Evolutionary conservation across 2,329 filamentous ascomycete genomes (phyloP).

Genomic region (Aspergillus aculeatus): DNA sequence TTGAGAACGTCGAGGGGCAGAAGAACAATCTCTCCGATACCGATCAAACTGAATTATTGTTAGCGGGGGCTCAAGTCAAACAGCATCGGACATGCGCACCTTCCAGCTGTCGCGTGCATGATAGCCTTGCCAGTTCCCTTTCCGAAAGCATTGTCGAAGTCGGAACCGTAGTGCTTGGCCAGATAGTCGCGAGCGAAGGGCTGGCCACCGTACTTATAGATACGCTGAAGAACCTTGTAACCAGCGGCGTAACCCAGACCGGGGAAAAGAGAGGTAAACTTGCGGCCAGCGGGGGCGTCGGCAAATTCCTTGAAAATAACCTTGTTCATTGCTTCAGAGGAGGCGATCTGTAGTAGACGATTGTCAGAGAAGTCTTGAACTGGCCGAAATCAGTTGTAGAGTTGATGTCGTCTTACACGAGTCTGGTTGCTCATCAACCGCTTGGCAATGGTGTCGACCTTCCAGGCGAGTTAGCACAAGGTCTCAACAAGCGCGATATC

Average conservation of each 20-base stretch:
- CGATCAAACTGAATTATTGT: constrained; percentile 66
- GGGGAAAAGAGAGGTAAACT: constrained; percentile 95
- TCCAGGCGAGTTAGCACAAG: constrained; percentile 24
- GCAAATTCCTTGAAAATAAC: constrained; percentile 95
- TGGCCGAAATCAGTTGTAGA: background rate
- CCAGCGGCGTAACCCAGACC: constrained; percentile 95
- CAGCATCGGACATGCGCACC: constrained; percentile 48
- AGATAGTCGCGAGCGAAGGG: constrained; percentile 92
- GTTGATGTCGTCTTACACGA: constrained; percentile 51
- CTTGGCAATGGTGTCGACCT: constrained; percentile 98
- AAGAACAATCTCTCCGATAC: constrained; percentile 94
- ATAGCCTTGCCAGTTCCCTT: constrained; percentile 98
- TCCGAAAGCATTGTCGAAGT: constrained; percentile 87
- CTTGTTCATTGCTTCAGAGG: constrained; percentile 68
- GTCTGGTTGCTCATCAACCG: constrained; percentile 98
- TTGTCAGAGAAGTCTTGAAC: constrained; percentile 2
- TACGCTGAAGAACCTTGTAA: constrained; percentile 94
- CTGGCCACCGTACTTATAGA: constrained; percentile 99
- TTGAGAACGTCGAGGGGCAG: constrained; percentile 95
- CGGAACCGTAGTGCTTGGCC: constrained; percentile 70
- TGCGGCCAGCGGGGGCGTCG: constrained; percentile 64
- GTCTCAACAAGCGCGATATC: background rate
- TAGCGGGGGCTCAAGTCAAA: background rate
- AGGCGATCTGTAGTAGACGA: constrained; percentile 52
- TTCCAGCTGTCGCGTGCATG: constrained; percentile 94